Evolutionary conservation across 768 basidiomycete genomes (phyloP), one percentile per base, ranked within the genome.

Genomic region (Gloeophyllum trabeum): DNA sequence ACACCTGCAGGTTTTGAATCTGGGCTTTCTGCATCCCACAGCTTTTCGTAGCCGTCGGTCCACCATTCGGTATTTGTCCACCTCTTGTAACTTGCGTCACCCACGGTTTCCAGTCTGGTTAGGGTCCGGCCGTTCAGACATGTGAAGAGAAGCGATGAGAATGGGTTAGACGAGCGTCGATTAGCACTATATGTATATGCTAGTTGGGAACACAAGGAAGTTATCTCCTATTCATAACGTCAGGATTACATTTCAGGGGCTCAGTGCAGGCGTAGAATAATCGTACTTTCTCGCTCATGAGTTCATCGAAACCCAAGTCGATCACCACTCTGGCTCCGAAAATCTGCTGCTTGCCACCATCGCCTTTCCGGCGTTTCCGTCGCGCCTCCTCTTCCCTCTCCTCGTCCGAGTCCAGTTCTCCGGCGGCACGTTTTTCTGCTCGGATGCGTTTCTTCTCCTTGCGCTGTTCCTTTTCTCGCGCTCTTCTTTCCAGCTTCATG

Each of bases 111-210:
- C 40, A 89, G 70, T 23, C 81, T 74, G 44, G 70, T 59, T 39
- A 69, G 66, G 5, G 82, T 81, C 43, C 75, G 68, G 7, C 85
- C 86, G 57, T 79, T 70, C 46, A 97, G 72, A 13, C 86, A 86
- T 3, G 91, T 85, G 61, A 81, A 88, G 22, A 92, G 56, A 26
- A 98, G 60, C 5, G 67, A 66, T n/a, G 62, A 55, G 57, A 98
- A 88, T 0, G 89, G 83, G 43, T 61, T 69, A 4, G 69, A 55
- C 4, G 90, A 74, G 42, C 70, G 69, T 45, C 89, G 79, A 61
- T 98, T 96, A 40, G 78, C 71, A 53, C 87, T 85, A 61, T 98
- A 96, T 18, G 84, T 80, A 57, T 86, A 96, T n/a, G 80, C 81
- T 39, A 97, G 66, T 61, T 99, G 96, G 21, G 87, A 84, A 43